Evolutionary conservation across 1,284 basidiomycete species (phyloP).

Genomic region (Mycosarcoma mackinlayi): DNA sequence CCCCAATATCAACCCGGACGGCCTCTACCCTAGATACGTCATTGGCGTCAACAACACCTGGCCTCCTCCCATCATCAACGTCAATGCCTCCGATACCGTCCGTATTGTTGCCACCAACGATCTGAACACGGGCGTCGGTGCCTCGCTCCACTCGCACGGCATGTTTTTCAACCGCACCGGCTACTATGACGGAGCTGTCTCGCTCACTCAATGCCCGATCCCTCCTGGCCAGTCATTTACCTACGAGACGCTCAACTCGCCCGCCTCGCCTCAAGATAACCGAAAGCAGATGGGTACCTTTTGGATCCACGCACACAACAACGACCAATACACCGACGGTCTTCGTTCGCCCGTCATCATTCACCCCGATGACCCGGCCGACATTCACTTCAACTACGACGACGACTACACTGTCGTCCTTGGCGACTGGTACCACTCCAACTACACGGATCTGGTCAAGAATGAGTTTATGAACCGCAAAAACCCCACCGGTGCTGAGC

Average conservation of each 20-base stretch:
- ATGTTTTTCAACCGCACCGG: conserved; percentile 60
- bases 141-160: conserved; percentile 66
- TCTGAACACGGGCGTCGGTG: conserved; percentile 46
- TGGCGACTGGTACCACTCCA: conserved; percentile 76
- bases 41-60: conserved; percentile 62
- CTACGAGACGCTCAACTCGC: conserved; percentile 54
- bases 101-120: conserved; percentile 60
- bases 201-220: conserved; percentile 67
- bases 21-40: conserved; percentile 53
- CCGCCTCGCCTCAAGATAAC: conserved; percentile 34
- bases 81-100: conserved; percentile 61
- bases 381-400: conserved; percentile 77
- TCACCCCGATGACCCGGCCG: conserved; percentile 58
- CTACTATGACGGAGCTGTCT: conserved; percentile 58
- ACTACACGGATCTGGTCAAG: conserved; percentile 55
- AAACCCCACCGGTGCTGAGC: conserved; percentile 67
- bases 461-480: conserved; percentile 76
- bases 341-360: conserved; percentile 65
- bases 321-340: conserved; percentile 64
- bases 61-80: conserved; percentile 63
- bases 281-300: conserved; percentile 69
- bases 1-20: conserved; percentile 59
- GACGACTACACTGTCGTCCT: conserved; percentile 89
- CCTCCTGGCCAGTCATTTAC: conserved; percentile 53
- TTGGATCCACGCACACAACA: conserved; percentile 69